Evolutionary conservation across 2,329 filamentous ascomycete species (phyloP).

Genomic region (Diaporthe citrichinensis): DNA sequence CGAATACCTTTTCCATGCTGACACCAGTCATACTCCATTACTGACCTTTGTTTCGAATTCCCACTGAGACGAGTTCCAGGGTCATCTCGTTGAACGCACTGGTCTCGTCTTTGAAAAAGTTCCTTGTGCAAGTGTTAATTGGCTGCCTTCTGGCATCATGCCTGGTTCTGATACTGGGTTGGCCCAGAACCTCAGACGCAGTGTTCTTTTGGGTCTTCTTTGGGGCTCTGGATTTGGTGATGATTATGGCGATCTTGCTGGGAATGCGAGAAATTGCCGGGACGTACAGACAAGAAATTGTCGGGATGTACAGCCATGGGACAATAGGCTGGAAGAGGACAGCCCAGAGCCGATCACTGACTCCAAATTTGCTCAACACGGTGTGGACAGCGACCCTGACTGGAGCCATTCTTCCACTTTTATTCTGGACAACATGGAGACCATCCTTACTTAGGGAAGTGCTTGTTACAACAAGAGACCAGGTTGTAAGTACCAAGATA

Average conservation of each 20-base stretch:
- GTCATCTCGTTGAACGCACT: not conserved
- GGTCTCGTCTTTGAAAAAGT: not conserved
- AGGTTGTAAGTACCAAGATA: not conserved
- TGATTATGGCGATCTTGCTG: not conserved
- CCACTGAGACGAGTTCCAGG: not conserved
- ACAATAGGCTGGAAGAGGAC: not conserved
- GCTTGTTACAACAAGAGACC: not conserved
- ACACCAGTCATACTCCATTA: not conserved
- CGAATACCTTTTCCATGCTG: not conserved
- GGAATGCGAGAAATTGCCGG: not conserved
- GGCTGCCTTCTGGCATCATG: not conserved
- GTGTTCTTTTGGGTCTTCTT: not conserved
- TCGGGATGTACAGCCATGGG: not conserved
- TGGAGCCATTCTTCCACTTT: not conserved
- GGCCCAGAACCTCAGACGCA: not conserved
- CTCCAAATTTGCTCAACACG: not conserved
- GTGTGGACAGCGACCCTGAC: not conserved
- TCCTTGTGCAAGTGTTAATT: not conserved
- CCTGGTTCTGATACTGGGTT: not conserved
- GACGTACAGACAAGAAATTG: not conserved
- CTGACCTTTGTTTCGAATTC: not conserved
- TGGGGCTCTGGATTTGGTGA: not conserved
- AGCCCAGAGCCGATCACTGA: not conserved
- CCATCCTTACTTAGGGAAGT: not conserved
- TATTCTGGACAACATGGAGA: not conserved